Evolutionary conservation across 164 flowering plant genomes (phyloP).

Genomic region (Macadamia tetraphylla): DNA sequence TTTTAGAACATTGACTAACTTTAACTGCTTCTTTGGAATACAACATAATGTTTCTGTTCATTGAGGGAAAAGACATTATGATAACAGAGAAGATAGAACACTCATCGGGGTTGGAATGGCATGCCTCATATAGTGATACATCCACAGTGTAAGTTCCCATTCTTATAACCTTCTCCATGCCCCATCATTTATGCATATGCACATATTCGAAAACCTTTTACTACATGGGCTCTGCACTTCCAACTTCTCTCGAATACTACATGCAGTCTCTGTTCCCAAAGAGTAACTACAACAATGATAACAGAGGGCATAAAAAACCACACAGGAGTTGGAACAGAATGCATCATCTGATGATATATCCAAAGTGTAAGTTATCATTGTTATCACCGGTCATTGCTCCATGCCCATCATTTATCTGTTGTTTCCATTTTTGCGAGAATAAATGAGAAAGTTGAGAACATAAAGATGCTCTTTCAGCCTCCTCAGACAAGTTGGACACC

Average conservation of each 20-base stretch:
- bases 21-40: too few species aligned
- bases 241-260: neutral
- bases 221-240: too few species aligned
- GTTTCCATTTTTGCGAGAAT: neutral
- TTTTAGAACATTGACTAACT: too few species aligned
- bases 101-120: too few species aligned
- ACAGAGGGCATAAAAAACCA: neutral
- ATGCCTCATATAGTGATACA: too few species aligned
- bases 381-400: neutral
- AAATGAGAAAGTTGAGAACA: neutral
- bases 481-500: neutral
- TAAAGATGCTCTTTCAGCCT: neutral
- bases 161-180: neutral
- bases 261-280: neutral
- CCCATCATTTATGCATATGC: neutral
- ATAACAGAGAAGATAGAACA: too few species aligned
- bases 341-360: too few species aligned
- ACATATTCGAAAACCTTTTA: too few species aligned
- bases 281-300: neutral
- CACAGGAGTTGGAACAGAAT: too few species aligned
- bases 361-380: neutral
- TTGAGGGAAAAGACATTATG: too few species aligned
- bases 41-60: too few species aligned
- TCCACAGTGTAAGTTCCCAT: neutral
- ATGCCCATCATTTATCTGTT: neutral